A percentile compares a stretch with the other conserved stretches of the same genome.
These are phyloP conservation scores for Furcasterigmium furcatum DNA, from an alignment of 2,329 filamentous ascomycete genomes.

Conservation along the genomic window DNA sequence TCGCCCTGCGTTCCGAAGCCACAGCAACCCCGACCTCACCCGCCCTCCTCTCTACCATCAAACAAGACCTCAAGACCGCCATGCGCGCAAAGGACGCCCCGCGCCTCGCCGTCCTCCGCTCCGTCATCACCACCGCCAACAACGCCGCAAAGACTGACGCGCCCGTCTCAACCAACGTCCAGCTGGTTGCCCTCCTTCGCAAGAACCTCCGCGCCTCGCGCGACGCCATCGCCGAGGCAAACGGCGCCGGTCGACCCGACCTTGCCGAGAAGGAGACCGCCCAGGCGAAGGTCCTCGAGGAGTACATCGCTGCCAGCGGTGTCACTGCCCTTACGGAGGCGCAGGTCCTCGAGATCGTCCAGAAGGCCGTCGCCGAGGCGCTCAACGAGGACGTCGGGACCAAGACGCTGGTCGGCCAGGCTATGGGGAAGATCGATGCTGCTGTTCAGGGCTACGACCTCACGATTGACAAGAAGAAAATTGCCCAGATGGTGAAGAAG, in stretches of 20 bases:
- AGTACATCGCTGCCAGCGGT: constrained; percentile 58
- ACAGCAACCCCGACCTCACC: constrained; percentile 33
- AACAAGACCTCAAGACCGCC: constrained; percentile 60
- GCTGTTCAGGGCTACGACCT: constrained; percentile 61
- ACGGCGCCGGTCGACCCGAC: constrained; percentile 60
- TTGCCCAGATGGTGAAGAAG: constrained; percentile 61
- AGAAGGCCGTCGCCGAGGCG: constrained; percentile 46
- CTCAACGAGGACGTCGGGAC: constrained; percentile 38
- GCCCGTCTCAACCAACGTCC: constrained; percentile 68
- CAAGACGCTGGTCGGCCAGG: constrained; percentile 53
- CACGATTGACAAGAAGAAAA: constrained; percentile 60
- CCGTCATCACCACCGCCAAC: constrained; percentile 65
- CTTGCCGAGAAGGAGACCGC: constrained; percentile 67
- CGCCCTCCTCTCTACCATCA: constrained; percentile 50
- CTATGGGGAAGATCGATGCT: constrained; percentile 59
- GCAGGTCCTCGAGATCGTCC: constrained; percentile 54
- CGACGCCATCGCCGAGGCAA: constrained; percentile 62
- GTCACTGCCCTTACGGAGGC: constrained; percentile 56
- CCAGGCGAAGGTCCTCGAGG: constrained; percentile 62
- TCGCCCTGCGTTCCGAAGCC: constrained; percentile 18
- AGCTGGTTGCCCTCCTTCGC: constrained; percentile 65
- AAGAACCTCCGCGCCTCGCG: constrained; percentile 56
- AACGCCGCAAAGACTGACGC: constrained; percentile 71
- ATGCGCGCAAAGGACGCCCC: constrained; percentile 63
- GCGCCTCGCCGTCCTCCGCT: constrained; percentile 66